phyloP scores from a whole-genome alignment of 148 eudicot genomes.

The Camellia lanceoleosa region DNA sequence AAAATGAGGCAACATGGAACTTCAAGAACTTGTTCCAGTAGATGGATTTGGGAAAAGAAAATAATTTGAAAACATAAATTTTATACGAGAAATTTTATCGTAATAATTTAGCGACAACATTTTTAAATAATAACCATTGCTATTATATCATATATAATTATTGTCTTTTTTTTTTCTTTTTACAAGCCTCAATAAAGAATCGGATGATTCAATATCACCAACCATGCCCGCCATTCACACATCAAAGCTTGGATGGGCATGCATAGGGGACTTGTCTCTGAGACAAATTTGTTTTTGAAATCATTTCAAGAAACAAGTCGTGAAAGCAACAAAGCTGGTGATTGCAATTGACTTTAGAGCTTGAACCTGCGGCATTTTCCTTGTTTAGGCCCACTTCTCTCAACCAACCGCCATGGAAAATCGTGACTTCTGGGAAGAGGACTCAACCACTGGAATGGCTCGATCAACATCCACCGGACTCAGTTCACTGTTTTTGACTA shows the following conservation, averaged over 20 bases:
- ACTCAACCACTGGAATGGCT: conserved; percentile 20
- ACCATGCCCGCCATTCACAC: conserved; percentile 27
- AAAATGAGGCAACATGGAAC: background rate
- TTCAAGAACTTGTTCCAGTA: too few species aligned
- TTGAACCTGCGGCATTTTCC: conserved; percentile 11
- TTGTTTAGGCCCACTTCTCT: conserved; percentile 9
- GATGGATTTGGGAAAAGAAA: too few species aligned
- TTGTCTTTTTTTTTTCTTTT: background rate
- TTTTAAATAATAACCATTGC: too few species aligned
- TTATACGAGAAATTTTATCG: too few species aligned
- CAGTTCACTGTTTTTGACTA: conserved; percentile 18
- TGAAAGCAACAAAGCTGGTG: background rate
- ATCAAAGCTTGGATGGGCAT: background rate
- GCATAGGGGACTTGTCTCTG: background rate
- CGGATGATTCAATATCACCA: conserved; percentile 12
- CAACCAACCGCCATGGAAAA: conserved; percentile 17
- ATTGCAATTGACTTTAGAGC: conserved; percentile 10
- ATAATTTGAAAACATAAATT: too few species aligned
- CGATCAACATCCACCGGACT: conserved; percentile 17
- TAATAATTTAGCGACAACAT: too few species aligned
- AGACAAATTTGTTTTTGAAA: background rate
- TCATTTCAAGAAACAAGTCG: background rate
- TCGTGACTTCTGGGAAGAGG: conserved; percentile 22
- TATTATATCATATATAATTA: background rate
- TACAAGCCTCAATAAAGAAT: background rate